Base-by-base conservation (phyloP, 23 red algal genomes). In the Chondrus crispus region DNA sequence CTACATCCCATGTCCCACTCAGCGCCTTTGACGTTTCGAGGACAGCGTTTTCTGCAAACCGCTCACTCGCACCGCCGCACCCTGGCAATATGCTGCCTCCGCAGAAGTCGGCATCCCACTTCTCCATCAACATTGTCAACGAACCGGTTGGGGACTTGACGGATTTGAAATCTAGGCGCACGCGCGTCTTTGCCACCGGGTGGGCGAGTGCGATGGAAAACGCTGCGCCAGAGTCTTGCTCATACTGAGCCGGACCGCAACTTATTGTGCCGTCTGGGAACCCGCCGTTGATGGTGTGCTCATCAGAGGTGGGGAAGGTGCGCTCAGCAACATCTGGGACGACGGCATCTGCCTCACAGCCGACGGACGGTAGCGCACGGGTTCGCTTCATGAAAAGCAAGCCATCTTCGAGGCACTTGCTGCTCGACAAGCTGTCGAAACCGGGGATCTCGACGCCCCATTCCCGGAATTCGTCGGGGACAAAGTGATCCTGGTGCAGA, bases 311-410 rank as follows among this genome's bases (percentile, higher is more conserved):
- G 13, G 63, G 37, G n/a, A 85, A 69, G 16, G 18, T 36, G 18
- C 18, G 5, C 41, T 46, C 88, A 37, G 22, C 26, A n/a, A 73
- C 80, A 18, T 95, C 93, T 28, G 85, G 73, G 5, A 85, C 85
- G 32, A 95, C 85, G 5, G 93, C 93, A 68, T 95, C 93, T 13
- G 81, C 84, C 42, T 95, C 93, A 44, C 93, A 95, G 6, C 93
- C 93, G 2, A 95, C 93, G 45, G 63, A 74, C 11, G 93, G 93
- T 45, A 95, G 36, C 4, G 93, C 93, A 8, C 93, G 85, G 14
- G 84, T 95, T 37, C 60, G 93, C 45, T 82, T 81, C 19, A 88
- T 26, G 37, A 62, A 63, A n/a, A 95, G 46, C 2, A 42, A 13
- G 20, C 76, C 73, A 9, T 46, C 30, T 38, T 84, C 74, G 30